Evolutionary conservation across 2,329 filamentous ascomycete species (phyloP), one percentile per base, ranked within the genome.

Genomic region (Alternaria postmessia): DNA sequence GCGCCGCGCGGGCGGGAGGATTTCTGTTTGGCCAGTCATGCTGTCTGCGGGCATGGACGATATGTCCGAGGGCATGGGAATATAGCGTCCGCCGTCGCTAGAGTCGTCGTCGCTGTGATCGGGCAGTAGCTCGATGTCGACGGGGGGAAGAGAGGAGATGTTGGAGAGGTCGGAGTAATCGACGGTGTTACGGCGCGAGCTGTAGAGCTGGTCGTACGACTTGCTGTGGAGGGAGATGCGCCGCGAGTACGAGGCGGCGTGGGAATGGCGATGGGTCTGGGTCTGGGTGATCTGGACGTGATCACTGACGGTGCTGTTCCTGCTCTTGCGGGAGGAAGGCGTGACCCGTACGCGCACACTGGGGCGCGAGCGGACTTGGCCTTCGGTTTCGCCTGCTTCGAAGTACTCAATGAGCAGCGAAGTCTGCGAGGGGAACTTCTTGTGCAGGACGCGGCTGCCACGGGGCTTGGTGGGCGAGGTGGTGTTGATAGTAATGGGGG

Each of bases 361-460:
- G 12, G 94, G 93, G 69, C 91, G 89, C 70, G 91, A 89, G 69
- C 88, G 86, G 34, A 83, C 81, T 72, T 81, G 84, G 72, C 80
- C 83, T 70, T 84, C 84, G 57, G 86, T 81, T 78, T 92, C 94
- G 64, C 89, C 88, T 68, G 89, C 91, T 81, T 97, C 94, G 74
- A 96, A 97, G 80, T 96, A 97, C 81, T 97, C 94, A 73, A 97
- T 97, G 71, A 97, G 84, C 67, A 97, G 85, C 57, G 92, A 96
- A 38, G 94, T 96, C 81, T 96, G 93, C 46, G 92, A 96, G 74
- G 82, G 79, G 76, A 79, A 84, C 79, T 83, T 83, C 59, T 86
- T 80, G 78, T 78, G 66, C 81, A 85, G 47, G 44, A 43, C 38
- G 49, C 48, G 62, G 81, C 76, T 85, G 77, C 88, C 89, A 70